phyloP scores from a whole-genome alignment of 306 rosid genomes.

The barrel medic (Medicago truncatula) region DNA sequence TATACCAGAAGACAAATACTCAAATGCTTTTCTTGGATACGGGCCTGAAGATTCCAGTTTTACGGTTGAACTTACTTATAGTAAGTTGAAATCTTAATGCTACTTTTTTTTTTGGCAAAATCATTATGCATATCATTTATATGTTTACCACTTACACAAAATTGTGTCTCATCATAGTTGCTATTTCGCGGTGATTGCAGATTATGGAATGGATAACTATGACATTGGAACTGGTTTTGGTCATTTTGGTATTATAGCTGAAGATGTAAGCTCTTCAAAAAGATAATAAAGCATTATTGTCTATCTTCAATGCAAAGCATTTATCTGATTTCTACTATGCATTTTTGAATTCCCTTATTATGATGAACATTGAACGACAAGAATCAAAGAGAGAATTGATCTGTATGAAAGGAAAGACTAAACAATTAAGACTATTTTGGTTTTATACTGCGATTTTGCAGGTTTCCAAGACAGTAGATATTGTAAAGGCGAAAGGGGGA shows the following conservation, averaged over 20 bases:
- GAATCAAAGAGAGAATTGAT: background rate
- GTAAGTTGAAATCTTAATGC: slow-evolving; percentile 54
- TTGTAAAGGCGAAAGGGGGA: slow-evolving; percentile 83
- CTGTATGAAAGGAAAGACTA: background rate
- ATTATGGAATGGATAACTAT: slow-evolving; percentile 82
- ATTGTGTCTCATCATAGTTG: slow-evolving; percentile 11
- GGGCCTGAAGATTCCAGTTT: slow-evolving; percentile 92
- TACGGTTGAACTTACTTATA: slow-evolving; percentile 85
- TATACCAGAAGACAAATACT: slow-evolving; percentile 88
- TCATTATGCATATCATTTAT: background rate
- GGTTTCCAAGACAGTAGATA: slow-evolving; percentile 76
- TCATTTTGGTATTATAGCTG: slow-evolving; percentile 83
- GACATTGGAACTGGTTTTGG: slow-evolving; percentile 91
- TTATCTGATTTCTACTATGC: background rate
- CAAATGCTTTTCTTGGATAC: slow-evolving; percentile 92
- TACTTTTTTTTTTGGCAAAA: background rate
- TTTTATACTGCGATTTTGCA: slow-evolving; percentile 36
- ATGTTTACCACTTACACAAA: background rate
- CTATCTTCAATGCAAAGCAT: background rate
- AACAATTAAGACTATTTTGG: background rate
- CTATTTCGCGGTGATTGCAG: slow-evolving; percentile 51
- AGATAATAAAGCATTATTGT: slow-evolving; percentile 3
- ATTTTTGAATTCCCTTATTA: background rate
- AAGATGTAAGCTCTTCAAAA: slow-evolving; percentile 72
- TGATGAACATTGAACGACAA: background rate